A percentile compares a stretch with the other conserved stretches of the same genome.
These are phyloP conservation scores for Leishmania guyanensis DNA, from an alignment of 208 protist genomes.

Conservation along the genomic window DNA sequence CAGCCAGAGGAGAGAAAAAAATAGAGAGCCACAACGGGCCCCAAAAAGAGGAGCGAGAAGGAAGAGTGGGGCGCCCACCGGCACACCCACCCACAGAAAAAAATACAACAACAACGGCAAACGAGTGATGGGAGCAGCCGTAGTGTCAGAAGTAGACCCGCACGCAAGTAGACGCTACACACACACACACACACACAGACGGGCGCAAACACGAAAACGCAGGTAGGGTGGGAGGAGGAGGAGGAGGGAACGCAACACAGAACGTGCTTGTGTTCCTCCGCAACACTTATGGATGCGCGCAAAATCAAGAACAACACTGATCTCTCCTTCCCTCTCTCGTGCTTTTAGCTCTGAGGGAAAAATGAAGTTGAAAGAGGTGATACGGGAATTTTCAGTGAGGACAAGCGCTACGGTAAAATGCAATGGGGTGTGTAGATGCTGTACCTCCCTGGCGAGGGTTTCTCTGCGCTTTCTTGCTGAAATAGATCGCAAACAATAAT, in stretches of 20 bases:
- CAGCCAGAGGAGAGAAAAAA: neutral
- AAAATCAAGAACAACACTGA: neutral
- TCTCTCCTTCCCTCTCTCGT: neutral
- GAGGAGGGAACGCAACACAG: neutral
- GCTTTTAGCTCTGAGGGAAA: neutral
- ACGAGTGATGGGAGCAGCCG: neutral
- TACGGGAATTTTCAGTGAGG: neutral
- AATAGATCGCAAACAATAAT: neutral
- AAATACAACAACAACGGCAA: neutral
- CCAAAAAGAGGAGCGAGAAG: too few relatives aligned
- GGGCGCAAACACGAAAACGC: neutral
- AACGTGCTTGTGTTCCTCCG: neutral
- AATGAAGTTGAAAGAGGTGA: neutral
- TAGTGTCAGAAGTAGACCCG: neutral
- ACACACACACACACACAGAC: conserved; percentile 5
- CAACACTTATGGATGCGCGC: neutral
- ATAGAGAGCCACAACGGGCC: neutral
- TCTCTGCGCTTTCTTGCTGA: neutral
- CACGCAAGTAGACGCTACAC: neutral
- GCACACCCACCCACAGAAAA: too few relatives aligned
- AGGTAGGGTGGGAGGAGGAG: neutral
- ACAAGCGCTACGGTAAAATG: neutral
- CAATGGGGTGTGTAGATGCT: too few relatives aligned
- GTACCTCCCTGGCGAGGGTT: neutral
- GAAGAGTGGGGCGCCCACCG: too few relatives aligned